phyloP scores from a whole-genome alignment of 768 basidiomycete species.

The Vararia minispora region DNA sequence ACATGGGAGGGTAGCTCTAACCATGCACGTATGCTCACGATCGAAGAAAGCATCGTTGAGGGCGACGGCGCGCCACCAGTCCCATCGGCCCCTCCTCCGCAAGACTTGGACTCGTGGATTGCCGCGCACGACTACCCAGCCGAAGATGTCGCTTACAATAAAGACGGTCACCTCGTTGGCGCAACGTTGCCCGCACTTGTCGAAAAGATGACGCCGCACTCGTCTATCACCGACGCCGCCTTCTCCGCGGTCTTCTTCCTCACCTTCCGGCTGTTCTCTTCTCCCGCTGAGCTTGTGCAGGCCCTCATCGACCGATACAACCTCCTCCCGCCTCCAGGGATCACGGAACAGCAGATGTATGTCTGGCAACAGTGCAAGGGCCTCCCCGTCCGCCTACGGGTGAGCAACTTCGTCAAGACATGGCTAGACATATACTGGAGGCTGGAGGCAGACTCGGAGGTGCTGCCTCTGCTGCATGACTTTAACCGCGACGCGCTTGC shows the following conservation, averaged over 20 bases:
- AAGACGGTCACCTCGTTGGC: conserved; percentile 82
- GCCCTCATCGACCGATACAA: conserved; percentile 79
- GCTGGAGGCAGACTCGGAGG: conserved; percentile 55
- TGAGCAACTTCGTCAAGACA: conserved; percentile 86
- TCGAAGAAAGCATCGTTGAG: conserved; percentile 46
- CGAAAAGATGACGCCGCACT: conserved; percentile 97
- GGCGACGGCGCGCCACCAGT: conserved; percentile 41
- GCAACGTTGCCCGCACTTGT: conserved; percentile 83
- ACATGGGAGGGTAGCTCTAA: conserved; percentile 45
- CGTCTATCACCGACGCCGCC: conserved; percentile 76
- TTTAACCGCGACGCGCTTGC: conserved; percentile 56
- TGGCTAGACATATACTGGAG: conserved; percentile 95
- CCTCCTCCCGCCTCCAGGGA: conserved; percentile 48
- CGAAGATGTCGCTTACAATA: conserved; percentile 84
- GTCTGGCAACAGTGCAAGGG: conserved; percentile 85
- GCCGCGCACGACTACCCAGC: conserved; percentile 69
- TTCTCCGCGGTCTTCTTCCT: conserved; percentile 90
- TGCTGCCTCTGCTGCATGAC: conserved; percentile 41
- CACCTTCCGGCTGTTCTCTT: conserved; percentile 87
- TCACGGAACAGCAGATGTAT: conserved; percentile 48
- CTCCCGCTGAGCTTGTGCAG: conserved; percentile 64
- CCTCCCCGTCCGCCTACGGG: conserved; percentile 80
- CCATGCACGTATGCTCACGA: conserved; percentile 17
- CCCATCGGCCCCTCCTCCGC: conserved; percentile 21
- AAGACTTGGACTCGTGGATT: conserved; percentile 41